These are phyloP conservation scores for Cenchrus americanus DNA, from an alignment of 176 grass and related monocot genomes.

Conservation along the genomic window DNA sequence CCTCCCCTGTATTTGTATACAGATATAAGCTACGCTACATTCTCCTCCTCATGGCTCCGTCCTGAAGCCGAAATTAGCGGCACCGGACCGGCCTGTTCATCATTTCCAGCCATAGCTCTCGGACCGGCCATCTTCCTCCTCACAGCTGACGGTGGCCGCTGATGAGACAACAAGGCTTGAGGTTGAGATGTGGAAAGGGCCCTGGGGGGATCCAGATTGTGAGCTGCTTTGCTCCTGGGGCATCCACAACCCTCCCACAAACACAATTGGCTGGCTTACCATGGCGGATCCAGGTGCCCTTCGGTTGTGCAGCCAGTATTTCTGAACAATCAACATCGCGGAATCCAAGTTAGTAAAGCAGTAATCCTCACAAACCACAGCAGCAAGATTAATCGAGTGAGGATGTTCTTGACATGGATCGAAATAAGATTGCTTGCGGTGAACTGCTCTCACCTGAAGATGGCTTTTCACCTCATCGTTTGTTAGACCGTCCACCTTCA, in stretches of 20 bases:
- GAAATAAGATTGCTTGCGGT: not conserved
- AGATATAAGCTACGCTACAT: slow-evolving; percentile 41
- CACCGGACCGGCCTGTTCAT: not conserved
- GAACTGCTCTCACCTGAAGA: slow-evolving; percentile 73
- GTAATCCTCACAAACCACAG: not conserved
- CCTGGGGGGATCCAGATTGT: slow-evolving; percentile 74
- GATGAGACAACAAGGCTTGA: slow-evolving; percentile 64
- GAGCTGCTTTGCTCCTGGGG: slow-evolving; percentile 68
- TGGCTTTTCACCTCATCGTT: slow-evolving; percentile 99
- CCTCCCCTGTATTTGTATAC: slow-evolving; percentile 50
- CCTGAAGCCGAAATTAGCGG: slow-evolving; percentile 3
- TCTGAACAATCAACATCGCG: slow-evolving; percentile 59
- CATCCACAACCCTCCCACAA: slow-evolving; percentile 59
- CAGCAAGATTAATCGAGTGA: not conserved
- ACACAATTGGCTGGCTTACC: slow-evolving; percentile 42
- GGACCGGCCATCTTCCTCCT: slow-evolving; percentile 79
- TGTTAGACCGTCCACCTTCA: slow-evolving; percentile 93
- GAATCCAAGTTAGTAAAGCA: slow-evolving; percentile 29
- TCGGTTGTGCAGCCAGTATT: slow-evolving; percentile 85
- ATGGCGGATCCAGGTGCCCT: slow-evolving; percentile 42
- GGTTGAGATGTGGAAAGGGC: slow-evolving; percentile 61
- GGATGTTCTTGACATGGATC: not conserved
- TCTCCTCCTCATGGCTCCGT: slow-evolving; percentile 14
- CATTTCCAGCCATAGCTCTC: slow-evolving; percentile 88
- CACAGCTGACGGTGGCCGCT: slow-evolving; percentile 56